A percentile compares a stretch with the other conserved stretches of the same genome.
phyloP scores from a whole-genome alignment of 2,329 filamentous ascomycete species.

The Penicillium occitanis region DNA sequence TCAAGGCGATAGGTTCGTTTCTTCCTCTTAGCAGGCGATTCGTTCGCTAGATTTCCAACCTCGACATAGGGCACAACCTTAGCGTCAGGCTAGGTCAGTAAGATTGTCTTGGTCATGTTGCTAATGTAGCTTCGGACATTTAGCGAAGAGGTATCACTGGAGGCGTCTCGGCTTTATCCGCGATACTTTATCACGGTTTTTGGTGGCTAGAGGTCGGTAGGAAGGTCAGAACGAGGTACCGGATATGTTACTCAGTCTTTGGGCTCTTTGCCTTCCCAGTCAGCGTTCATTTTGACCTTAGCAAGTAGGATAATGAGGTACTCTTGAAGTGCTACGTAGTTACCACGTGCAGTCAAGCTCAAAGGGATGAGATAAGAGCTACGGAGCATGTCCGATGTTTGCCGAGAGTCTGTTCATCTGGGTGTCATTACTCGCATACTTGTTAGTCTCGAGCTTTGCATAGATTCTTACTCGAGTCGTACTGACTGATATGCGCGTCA shows the following conservation, averaged over 20 bases:
- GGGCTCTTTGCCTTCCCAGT: background rate
- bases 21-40: background rate
- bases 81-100: background rate
- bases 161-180: background rate
- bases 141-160: background rate
- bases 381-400: background rate
- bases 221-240: background rate
- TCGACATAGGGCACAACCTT: background rate
- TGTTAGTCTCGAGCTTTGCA: background rate
- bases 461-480: background rate
- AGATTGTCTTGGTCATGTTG: background rate
- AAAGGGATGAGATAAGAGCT: background rate
- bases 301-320: no score
- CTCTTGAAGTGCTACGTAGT: no score
- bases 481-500: background rate
- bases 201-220: background rate
- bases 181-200: background rate
- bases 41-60: slow-evolving; percentile 17
- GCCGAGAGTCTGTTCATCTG: background rate
- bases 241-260: background rate
- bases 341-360: background rate
- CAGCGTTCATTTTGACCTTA: background rate
- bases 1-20: background rate
- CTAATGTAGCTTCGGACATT: slow-evolving; percentile 2
- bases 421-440: background rate